Evolutionary conservation across 306 rosid species (phyloP), one percentile per base, ranked within the genome.

Genomic region (Pachyrhizus erosus): DNA sequence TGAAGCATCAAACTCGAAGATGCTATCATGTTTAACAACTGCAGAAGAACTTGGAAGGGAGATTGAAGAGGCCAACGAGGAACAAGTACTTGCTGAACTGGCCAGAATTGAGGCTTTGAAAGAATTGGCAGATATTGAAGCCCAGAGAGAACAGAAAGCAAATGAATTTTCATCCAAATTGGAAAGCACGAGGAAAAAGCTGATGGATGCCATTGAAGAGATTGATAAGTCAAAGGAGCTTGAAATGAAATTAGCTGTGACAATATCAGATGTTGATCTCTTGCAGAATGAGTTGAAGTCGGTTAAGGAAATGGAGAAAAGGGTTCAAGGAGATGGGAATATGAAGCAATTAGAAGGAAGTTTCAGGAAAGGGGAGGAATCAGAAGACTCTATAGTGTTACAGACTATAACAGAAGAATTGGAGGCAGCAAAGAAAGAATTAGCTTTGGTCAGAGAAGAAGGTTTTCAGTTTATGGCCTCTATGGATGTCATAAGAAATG

Each of bases 401-500:
- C 82, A 68, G 26, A 77, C 89, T 3, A 21, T 90, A 51, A 85
- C 75, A 42, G 84, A 91, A 83, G 94, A 92, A 85, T 60, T 92
- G 31, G 88, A 90, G 54, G 87, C 83, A 13, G 94, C 93, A 31
- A 87, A 85, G 89, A 89, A 86, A 72, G 94, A 93, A 52, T 73
- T 96, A 77, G 91, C 90, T 84, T 70, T 77, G 57, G 85, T 87
- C 8, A 90, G 65, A 81, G 93, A 86, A 61, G 99, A 89, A 82
- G 89, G 97, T 3, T 92, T 92, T 80, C 97, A 93, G 86, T 91
- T 86, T 82, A 92, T 89, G 99, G 72, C 85, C 54, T 90, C 99
- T 5, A 91, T 93, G 94, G 99, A 96, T 91, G 85, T 92, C 8
- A 85, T 93, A 77, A 90, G 99, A 67, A 91, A 89, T n/a, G 97